Conservation (phyloP, 2,329 filamentous ascomycete species). For the Exophiala spinifera region DNA sequence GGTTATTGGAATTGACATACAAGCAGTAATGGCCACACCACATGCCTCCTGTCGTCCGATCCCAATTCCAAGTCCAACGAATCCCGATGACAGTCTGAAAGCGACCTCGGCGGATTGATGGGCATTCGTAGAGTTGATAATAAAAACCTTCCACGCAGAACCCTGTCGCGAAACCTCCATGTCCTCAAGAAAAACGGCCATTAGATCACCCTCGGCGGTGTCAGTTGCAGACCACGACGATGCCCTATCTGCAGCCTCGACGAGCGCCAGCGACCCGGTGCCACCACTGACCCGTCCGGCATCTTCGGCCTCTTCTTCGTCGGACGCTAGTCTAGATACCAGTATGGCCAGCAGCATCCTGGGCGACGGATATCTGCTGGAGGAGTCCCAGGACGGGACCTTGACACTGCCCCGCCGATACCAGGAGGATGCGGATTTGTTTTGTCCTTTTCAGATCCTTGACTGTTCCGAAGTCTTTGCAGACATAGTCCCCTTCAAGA, state of each 20-base stretch:
- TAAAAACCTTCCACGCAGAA: too few relatives aligned
- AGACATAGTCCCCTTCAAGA: constrained; percentile 40
- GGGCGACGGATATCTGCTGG: constrained; percentile 26
- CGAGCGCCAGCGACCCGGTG: constrained; percentile 20
- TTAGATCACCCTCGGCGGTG: constrained; percentile 10
- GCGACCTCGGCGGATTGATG: not conserved
- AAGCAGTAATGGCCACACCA: not conserved
- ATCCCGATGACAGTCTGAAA: not conserved
- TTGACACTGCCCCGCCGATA: constrained; percentile 25
- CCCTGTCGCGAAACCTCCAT: not conserved
- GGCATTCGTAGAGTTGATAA: too few relatives aligned
- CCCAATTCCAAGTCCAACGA: not conserved
- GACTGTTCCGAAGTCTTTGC: constrained; percentile 42
- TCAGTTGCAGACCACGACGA: constrained; percentile 18
- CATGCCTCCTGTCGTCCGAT: not conserved
- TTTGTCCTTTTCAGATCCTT: constrained; percentile 46
- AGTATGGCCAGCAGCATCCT: constrained; percentile 27
- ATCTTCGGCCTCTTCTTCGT: constrained; percentile 27
- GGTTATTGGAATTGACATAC: not conserved
- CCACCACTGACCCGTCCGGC: constrained; percentile 28
- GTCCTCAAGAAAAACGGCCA: constrained; percentile 11
- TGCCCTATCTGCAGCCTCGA: constrained; percentile 16
- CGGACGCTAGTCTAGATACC: constrained; percentile 21
- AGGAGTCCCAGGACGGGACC: constrained; percentile 26
- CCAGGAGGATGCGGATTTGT: constrained; percentile 25